A percentile compares a stretch with the other conserved stretches of the same genome.
phyloP scores from a whole-genome alignment of 352 stramenopile genomes.

The Elongisporangium anandrum region DNA sequence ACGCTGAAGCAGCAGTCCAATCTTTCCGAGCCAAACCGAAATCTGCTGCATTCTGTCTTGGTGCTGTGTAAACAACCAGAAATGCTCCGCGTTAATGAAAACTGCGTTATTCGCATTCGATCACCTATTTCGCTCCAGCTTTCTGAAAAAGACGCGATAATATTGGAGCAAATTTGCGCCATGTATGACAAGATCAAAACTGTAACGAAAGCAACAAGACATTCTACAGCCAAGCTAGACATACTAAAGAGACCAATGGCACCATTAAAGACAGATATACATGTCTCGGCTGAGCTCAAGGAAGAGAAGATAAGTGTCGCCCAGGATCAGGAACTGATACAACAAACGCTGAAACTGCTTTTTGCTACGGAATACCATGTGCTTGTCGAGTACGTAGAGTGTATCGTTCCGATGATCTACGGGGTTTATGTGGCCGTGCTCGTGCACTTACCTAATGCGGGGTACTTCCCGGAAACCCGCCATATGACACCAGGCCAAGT shows the following conservation, averaged over 20 bases:
- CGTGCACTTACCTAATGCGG: slow-evolving; percentile 6
- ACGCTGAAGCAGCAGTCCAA: neutral
- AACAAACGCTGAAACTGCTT: slow-evolving; percentile 6
- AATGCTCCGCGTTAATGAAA: neutral
- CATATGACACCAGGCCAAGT: neutral
- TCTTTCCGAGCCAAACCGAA: neutral
- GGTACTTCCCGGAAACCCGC: neutral
- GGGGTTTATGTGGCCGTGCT: slow-evolving; percentile 14
- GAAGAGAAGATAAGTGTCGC: neutral
- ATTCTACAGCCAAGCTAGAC: neutral
- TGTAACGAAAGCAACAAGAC: neutral
- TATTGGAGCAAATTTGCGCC: neutral
- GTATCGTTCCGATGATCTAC: slow-evolving; percentile 19
- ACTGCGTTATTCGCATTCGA: neutral
- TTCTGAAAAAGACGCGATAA: neutral
- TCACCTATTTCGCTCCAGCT: neutral
- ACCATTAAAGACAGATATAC: neutral
- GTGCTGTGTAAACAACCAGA: neutral
- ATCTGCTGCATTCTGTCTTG: neutral
- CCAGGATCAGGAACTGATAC: neutral
- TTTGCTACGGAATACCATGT: slow-evolving; percentile 17
- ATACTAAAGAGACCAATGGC: neutral
- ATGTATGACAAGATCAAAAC: neutral
- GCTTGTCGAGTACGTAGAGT: slow-evolving; percentile 24
- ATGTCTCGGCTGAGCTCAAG: neutral